Percentiles rank a stretch among this genome's conserved stretches.
phyloP scores from a whole-genome alignment of 1,139 yeast genomes.

The Saccharomyces hybrid region DNA sequence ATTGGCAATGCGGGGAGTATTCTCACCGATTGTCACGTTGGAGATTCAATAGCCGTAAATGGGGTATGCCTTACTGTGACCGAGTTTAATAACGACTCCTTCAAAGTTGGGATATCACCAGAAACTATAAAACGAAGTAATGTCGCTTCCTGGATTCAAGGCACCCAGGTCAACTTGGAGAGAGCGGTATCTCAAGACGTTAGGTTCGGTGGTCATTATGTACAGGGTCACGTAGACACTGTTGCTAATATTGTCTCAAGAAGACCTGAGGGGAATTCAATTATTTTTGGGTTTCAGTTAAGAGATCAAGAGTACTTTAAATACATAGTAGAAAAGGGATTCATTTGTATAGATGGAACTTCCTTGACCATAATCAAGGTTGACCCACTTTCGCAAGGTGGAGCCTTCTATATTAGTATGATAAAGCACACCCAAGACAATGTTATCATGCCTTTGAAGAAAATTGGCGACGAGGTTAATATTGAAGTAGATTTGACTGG shows the following conservation, averaged over 20 bases:
- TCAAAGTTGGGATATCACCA: constrained; percentile 89
- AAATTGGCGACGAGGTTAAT: constrained; percentile 61
- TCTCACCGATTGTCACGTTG: constrained; percentile 74
- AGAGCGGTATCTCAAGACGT: constrained; percentile 77
- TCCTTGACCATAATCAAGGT: constrained; percentile 86
- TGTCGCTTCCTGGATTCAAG: constrained; percentile 46
- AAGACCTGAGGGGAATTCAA: constrained; percentile 67
- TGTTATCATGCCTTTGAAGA: constrained; percentile 65
- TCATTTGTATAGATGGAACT: constrained; percentile 86
- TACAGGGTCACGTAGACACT: constrained; percentile 96
- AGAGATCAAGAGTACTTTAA: constrained; percentile 54
- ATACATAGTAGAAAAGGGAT: constrained; percentile 90
- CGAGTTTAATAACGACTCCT: constrained; percentile 50
- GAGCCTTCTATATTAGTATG: constrained; percentile 77
- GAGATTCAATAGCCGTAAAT: constrained; percentile 86
- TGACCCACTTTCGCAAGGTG: constrained; percentile 38
- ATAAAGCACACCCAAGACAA: constrained; percentile 83
- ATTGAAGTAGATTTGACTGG: constrained; percentile 94
- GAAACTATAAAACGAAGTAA: constrained; percentile 83
- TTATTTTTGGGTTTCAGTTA: constrained; percentile 66
- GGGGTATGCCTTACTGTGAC: constrained; percentile 95
- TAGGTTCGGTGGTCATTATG: constrained; percentile 93
- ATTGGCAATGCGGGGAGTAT: constrained; percentile 58
- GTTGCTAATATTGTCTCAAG: constrained; percentile 56
- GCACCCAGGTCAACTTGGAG: constrained; percentile 74